phyloP scores from a whole-genome alignment of 164 flowering plant species.

The Litsea cubeba region DNA sequence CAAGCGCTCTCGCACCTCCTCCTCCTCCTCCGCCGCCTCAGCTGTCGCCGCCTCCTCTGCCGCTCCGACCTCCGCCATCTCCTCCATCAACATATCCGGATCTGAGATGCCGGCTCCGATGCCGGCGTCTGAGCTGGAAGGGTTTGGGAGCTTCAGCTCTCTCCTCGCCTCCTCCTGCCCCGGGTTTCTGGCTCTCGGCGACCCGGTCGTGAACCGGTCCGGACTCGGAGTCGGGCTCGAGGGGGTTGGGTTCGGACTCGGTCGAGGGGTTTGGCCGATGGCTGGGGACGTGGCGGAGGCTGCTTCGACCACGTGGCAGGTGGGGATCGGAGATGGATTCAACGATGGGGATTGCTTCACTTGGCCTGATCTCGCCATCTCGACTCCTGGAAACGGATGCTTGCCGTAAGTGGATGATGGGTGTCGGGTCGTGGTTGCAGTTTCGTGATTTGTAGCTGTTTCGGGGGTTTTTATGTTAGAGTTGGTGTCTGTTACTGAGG shows the following conservation, averaged over 20 bases:
- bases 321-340: conserved; percentile 3
- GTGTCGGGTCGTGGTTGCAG: background rate
- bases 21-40: background rate
- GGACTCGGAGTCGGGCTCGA: conserved; percentile 29
- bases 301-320: conserved; percentile 12
- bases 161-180: conserved; percentile 25
- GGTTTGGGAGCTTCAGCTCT: conserved; percentile 23
- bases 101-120: background rate
- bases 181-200: conserved; percentile 29
- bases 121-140: background rate
- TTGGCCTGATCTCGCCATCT: conserved; percentile 54
- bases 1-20: conserved; percentile 34
- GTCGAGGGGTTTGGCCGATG: conserved; percentile 15
- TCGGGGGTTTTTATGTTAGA: background rate
- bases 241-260: conserved; percentile 24
- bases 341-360: conserved; percentile 34
- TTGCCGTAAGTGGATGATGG: conserved; percentile 10
- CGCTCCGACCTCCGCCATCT: background rate
- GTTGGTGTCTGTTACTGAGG: too few species aligned
- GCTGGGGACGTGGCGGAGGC: conserved; percentile 13
- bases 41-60: background rate
- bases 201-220: conserved; percentile 3
- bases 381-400: conserved; percentile 20
- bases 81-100: background rate
- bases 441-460: background rate